Evolutionary conservation across 2,329 filamentous ascomycete genomes (phyloP), one percentile per base, ranked within the genome.

Genomic region (Sarocladium oryzae): DNA sequence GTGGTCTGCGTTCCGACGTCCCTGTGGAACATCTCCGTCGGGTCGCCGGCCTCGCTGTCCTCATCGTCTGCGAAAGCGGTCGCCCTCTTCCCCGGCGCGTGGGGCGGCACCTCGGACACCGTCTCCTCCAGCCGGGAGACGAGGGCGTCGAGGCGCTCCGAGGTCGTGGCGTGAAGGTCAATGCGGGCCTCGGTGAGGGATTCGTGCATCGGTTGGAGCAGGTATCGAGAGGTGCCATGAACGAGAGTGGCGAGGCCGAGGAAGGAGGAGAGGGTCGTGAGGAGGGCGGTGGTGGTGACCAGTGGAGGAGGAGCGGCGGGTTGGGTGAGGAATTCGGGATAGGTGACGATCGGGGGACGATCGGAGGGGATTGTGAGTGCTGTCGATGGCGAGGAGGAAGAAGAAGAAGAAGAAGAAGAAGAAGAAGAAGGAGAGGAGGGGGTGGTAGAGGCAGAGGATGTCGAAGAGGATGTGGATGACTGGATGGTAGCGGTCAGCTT

Each of bases 1-100:
- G 81, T 83, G 0, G 88, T 93, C 66, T 93, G 88, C 1, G 88
- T 87, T 56, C 86, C 87, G 54, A 89, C 78, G 62, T 93, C 88
- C 41, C 87, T 81, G 65, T 91, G 87, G 68, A 89, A 93, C 55
- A 91, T 78, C 66, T 92, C 88, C 1, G 85, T 83, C 1, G 88
- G 88, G 58, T 85, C 82, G 54, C 79, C 78, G 53, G 70, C 73
- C 23, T 75, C 76, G 60, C 71, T 76, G 28, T 63, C 63, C 15
- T 57, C 56, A 8, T 52, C 50, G 24, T 56, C 41, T 8, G 51
- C 46, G 11, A 57, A 35, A 13, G 43, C 8, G 7, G 16, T 8
- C 20, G 43, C 32, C 58, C 51, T 62, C 60, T 37, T 57, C 56
- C 15, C 33, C 50, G 43, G n/a, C 30, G 56, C 52, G 10, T 43